Conservation (phyloP, 2,329 filamentous ascomycete genomes). For the Grosmannia penicillata region DNA sequence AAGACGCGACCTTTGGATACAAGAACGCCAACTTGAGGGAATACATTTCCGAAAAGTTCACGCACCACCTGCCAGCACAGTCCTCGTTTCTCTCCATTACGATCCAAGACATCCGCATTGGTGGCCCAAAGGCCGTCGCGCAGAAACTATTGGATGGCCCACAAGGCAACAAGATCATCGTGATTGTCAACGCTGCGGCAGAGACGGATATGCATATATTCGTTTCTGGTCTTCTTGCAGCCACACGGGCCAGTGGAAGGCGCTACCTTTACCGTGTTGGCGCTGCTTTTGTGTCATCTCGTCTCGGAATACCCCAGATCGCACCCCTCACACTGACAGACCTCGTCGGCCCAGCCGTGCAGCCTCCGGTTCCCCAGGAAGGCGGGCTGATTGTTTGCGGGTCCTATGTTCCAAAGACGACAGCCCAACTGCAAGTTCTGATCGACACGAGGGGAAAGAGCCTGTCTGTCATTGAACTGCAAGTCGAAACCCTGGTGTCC, state of each 20-base stretch:
- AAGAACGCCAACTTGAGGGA: slow-evolving; percentile 34
- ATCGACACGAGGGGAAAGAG: slow-evolving; percentile 20
- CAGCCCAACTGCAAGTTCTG: slow-evolving; percentile 33
- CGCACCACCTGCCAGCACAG: background rate
- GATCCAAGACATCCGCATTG: slow-evolving; percentile 25
- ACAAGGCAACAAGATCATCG: slow-evolving; percentile 20
- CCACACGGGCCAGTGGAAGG: slow-evolving; percentile 15
- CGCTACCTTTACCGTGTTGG: slow-evolving; percentile 24
- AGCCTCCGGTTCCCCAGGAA: slow-evolving; percentile 4
- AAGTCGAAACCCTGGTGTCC: slow-evolving; percentile 32
- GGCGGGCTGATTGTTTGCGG: slow-evolving; percentile 41
- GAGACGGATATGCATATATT: slow-evolving; percentile 40
- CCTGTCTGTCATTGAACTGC: slow-evolving; percentile 30
- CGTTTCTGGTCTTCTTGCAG: slow-evolving; percentile 27
- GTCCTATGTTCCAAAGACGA: slow-evolving; percentile 45
- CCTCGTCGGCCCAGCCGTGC: slow-evolving; percentile 18
- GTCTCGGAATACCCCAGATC: slow-evolving; percentile 36
- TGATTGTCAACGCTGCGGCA: slow-evolving; percentile 33
- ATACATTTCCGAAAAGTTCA: slow-evolving; percentile 39
- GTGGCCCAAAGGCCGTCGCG: slow-evolving; percentile 18
- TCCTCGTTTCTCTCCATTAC: slow-evolving; percentile 23
- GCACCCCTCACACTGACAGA: slow-evolving; percentile 31
- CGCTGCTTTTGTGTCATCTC: slow-evolving; percentile 27
- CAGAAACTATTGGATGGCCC: slow-evolving; percentile 26
- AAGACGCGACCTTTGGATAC: slow-evolving; percentile 43